Evolutionary conservation across 192 early-diverging fungal genomes (phyloP).

Genomic region (Piromyces finnis): DNA sequence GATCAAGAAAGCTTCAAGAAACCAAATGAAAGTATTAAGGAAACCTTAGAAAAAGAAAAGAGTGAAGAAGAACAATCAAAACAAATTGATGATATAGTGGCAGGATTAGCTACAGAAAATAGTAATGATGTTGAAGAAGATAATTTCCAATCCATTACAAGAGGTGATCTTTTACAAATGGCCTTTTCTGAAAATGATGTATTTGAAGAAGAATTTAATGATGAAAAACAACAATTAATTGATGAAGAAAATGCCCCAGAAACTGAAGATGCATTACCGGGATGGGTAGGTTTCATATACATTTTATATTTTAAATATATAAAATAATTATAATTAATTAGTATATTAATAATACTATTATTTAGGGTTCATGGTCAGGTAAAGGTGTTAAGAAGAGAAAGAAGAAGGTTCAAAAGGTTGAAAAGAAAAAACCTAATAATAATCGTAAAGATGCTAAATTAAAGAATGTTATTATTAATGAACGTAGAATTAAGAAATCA

Average conservation of each 20-base stretch:
- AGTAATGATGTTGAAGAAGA: slow-evolving; percentile 27
- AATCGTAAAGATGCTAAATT: slow-evolving; percentile 46
- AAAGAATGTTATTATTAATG: slow-evolving; percentile 83
- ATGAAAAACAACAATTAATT: slow-evolving; percentile 53
- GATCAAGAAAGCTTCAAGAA: slow-evolving; percentile 42
- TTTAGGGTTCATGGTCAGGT: neutral
- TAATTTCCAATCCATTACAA: slow-evolving; percentile 20
- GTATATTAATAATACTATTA: too few species aligned
- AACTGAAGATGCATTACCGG: slow-evolving; percentile 69
- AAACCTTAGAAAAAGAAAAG: slow-evolving; percentile 21
- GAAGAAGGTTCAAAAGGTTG: slow-evolving; percentile 28
- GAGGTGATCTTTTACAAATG: slow-evolving; percentile 70
- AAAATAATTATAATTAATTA: too few species aligned
- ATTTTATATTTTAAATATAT: neutral
- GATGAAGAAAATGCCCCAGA: slow-evolving; percentile 54
- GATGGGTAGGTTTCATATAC: slow-evolving; percentile 37
- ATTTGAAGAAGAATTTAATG: slow-evolving; percentile 68
- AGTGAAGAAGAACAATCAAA: slow-evolving; percentile 14
- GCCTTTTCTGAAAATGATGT: slow-evolving; percentile 93
- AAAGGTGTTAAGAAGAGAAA: slow-evolving; percentile 12
- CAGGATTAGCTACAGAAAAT: slow-evolving; percentile 28
- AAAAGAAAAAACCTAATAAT: slow-evolving; percentile 11
- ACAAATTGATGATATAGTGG: slow-evolving; percentile 40
- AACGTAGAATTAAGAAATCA: slow-evolving; percentile 62
- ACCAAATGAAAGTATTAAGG: slow-evolving; percentile 41